Evolutionary conservation across 345 rosid species (phyloP), one percentile per base, ranked within the genome.

Genomic region (Eucalyptus regnans): DNA sequence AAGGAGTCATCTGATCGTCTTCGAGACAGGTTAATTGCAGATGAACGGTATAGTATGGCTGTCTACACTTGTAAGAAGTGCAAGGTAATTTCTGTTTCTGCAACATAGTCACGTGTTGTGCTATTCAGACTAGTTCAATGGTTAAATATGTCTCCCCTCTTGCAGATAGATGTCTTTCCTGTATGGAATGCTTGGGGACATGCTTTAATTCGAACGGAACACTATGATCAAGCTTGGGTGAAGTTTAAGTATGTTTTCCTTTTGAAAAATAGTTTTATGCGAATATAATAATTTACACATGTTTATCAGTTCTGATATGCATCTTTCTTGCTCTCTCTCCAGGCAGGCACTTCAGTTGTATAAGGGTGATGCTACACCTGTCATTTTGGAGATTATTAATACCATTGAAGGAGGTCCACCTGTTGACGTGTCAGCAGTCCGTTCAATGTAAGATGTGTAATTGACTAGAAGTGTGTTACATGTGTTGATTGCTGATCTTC

Each of bases 151-250:
- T 87, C 56, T 51, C 46, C 18, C 90, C 86, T 90, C 50, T 91
- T 89, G 90, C 95, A 97, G 99, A 95, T 97, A 91, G 99, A 97
- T 91, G 96, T 94, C 90, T 95, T 96, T 90, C 99, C 97, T 15
- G 99, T 96, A 62, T 97, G 99, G 99, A 97, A 93, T 93, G 99
- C 99, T 33, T 97, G 99, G 99, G 99, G 99, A 58, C 99, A 95
- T 94, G 99, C 99, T 92, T 95, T 97, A 91, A 92, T 97, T 90
- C 95, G 95, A 93, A 96, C 94, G 95, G 99, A 96, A 91, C 99
- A 93, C 91, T 96, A 97, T 89, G 93, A 92, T 1, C 99, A 97
- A 93, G 99, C 99, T 92, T 96, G 97, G 56, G 98, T 96, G 62
- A 97, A 97, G 93, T 97, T 97, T 94, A 97, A 95, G 99, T 97